A percentile compares a stretch with the other conserved stretches of the same genome.
phyloP scores from a whole-genome alignment of 345 rosid species.

The Linum tenue region DNA sequence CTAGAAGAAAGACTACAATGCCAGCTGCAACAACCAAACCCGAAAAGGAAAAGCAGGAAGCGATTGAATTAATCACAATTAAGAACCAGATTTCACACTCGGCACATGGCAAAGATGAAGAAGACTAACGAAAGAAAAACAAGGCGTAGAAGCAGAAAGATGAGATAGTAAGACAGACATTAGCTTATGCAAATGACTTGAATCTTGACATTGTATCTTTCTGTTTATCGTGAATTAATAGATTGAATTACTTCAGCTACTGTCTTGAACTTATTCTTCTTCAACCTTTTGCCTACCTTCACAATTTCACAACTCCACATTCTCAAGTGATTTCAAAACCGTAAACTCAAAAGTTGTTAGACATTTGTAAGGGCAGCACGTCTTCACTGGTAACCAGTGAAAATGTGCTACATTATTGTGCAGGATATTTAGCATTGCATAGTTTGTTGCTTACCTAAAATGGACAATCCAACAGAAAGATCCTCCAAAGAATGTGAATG shows the following conservation, averaged over 20 bases:
- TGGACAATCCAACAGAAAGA: slow-evolving; percentile 78
- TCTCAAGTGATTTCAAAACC: too few species aligned
- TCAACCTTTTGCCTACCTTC: too few species aligned
- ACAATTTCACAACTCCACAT: too few species aligned
- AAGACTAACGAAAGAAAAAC: neutral
- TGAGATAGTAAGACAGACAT: neutral
- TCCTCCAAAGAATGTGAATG: slow-evolving; percentile 70
- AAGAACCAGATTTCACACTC: neutral
- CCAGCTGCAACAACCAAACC: slow-evolving; percentile 53
- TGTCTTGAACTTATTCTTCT: neutral
- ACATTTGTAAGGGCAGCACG: neutral
- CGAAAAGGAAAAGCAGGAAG: neutral
- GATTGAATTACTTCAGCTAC: neutral
- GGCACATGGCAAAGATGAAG: neutral
- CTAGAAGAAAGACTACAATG: slow-evolving; percentile 83
- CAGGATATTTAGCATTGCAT: neutral
- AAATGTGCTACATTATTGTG: too few species aligned
- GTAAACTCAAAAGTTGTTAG: too few species aligned
- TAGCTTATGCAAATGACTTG: too few species aligned
- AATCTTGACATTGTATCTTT: too few species aligned
- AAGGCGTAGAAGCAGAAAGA: neutral
- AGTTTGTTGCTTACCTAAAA: slow-evolving; percentile 49
- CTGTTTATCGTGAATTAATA: neutral
- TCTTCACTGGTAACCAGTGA: neutral
- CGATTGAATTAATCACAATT: neutral